Evolutionary conservation across 2,329 filamentous ascomycete genomes (phyloP).

Genomic region (Grosmannia serpens): DNA sequence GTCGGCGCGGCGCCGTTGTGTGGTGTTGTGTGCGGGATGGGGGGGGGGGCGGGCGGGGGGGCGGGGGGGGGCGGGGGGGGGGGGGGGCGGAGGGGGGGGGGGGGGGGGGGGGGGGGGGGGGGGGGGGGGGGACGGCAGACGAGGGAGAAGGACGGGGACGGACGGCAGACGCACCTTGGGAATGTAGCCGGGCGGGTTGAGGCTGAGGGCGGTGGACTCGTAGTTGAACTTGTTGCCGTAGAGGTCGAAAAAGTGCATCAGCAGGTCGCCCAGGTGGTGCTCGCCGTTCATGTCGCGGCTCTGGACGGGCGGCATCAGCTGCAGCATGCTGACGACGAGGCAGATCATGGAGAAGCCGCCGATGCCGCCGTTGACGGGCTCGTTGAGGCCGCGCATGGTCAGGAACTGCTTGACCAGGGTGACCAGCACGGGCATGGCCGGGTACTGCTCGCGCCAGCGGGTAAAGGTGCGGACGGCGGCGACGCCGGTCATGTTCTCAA

Average conservation of each 20-base stretch:
- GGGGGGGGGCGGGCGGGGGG: no score
- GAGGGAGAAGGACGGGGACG: background rate
- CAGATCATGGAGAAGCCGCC: constrained; percentile 93
- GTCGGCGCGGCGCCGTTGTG: no score
- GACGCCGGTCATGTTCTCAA: constrained; percentile 81
- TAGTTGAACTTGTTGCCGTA: constrained; percentile 79
- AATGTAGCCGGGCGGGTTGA: constrained; percentile 64
- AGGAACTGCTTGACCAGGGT: constrained; percentile 88
- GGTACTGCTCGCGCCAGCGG: constrained; percentile 67
- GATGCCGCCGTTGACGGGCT: constrained; percentile 81
- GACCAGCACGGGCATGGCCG: constrained; percentile 76
- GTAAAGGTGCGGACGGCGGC: constrained; percentile 70
- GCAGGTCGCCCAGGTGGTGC: constrained; percentile 64
- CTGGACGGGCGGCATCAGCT: constrained; percentile 63
- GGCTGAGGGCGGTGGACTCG: constrained; percentile 56
- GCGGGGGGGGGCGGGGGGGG: no score
- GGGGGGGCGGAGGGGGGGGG: no score
- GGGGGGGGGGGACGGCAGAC: no score
- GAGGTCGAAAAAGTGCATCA: constrained; percentile 80
- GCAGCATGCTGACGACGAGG: constrained; percentile 78
- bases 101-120: no score
- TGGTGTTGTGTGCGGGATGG: no score
- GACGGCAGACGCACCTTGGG: constrained; percentile 51
- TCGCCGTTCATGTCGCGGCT: constrained; percentile 45
- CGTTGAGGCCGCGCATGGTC: constrained; percentile 78